A percentile compares a stretch with the other conserved stretches of the same genome.
Evolutionary conservation across 257 asterid genomes (phyloP).

Genomic region (Solanum sejunctum): DNA sequence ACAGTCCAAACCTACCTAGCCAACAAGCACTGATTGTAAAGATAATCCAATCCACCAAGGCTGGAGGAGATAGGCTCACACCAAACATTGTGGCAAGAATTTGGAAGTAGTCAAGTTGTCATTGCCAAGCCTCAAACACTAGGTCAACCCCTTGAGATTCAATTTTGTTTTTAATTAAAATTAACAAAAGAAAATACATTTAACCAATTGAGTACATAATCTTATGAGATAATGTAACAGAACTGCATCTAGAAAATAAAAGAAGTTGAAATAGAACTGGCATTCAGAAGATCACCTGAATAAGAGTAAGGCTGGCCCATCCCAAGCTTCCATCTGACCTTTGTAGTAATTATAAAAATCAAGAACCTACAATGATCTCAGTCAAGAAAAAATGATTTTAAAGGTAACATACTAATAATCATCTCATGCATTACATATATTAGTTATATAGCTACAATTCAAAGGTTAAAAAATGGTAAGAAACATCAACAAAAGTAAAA

Average conservation of each 20-base stretch:
- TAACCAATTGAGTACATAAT: neutral
- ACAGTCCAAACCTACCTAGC: neutral
- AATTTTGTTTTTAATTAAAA: neutral
- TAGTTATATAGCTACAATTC: neutral
- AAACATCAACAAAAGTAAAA: neutral
- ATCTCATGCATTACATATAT: neutral
- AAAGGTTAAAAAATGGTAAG: neutral
- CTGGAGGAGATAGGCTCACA: neutral
- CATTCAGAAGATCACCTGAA: constrained; percentile 62
- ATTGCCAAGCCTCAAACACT: neutral
- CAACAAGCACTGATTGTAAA: neutral
- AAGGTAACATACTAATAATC: neutral
- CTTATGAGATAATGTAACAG: neutral
- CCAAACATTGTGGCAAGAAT: neutral
- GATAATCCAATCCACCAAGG: neutral
- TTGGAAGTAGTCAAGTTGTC: neutral
- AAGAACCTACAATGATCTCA: constrained; percentile 39
- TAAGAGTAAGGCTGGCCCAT: constrained; percentile 97
- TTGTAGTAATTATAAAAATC: constrained; percentile 96
- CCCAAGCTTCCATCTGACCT: constrained; percentile 99
- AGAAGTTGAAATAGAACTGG: constrained; percentile 4
- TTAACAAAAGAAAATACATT: neutral
- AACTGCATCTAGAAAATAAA: neutral
- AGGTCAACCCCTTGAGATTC: neutral
- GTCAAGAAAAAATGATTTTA: constrained; percentile 8